Conservation (phyloP, 2,329 filamentous ascomycete species). For the Pseudohalonectria lignicola region DNA sequence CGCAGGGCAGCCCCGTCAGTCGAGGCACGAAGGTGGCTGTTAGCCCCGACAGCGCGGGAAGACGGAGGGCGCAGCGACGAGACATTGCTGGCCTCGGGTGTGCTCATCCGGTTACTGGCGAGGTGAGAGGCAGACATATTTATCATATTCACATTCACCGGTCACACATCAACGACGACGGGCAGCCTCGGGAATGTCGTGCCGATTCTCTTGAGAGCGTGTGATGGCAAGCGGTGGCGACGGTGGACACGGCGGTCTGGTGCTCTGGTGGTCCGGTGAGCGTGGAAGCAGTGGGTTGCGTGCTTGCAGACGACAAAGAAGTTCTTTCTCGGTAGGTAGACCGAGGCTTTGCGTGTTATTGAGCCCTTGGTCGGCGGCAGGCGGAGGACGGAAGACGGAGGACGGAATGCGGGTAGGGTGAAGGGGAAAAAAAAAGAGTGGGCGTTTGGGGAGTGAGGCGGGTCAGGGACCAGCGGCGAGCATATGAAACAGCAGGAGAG, state of each 20-base stretch:
- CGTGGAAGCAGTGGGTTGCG: no score
- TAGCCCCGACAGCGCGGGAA: constrained; percentile 65
- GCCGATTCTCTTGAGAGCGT: no score
- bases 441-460: neutral
- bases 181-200: no score
- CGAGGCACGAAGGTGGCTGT: constrained; percentile 86
- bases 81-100: constrained; percentile 77
- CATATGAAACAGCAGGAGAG: constrained; percentile 24
- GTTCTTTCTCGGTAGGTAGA: no score
- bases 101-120: constrained; percentile 88
- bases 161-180: no score
- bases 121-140: constrained; percentile 47
- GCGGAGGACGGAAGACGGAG: no score
- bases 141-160: constrained; percentile 27
- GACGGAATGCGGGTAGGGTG: constrained; percentile 4
- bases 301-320: no score
- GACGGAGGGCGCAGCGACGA: constrained; percentile 74
- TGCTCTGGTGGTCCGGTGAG: no score
- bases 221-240: no score
- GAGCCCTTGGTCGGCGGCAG: constrained; percentile 5
- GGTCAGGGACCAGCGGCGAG: constrained; percentile 10
- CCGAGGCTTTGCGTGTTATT: no score
- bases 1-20: constrained; percentile 84
- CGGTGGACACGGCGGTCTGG: no score
- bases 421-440: constrained; percentile 1